Base-by-base conservation (phyloP, 108 stramenopile genomes). In the Stephanodiscus minutulus region DNA sequence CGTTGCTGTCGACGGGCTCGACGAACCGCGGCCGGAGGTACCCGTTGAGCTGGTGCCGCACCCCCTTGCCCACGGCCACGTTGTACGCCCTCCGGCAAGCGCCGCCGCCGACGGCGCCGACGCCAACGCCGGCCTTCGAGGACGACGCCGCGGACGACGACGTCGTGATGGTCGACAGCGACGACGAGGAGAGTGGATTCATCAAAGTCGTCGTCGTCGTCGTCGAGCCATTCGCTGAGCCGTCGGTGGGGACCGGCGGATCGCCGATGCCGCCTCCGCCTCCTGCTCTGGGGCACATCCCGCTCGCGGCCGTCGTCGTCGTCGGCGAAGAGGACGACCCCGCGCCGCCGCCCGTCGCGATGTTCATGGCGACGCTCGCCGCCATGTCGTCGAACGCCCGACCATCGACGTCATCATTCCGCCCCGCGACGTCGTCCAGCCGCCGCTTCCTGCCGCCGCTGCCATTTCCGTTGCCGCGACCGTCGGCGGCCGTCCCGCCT, bases 1-100 rank as follows among this genome's bases (percentile, higher is more conserved):
- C n/a, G n/a, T n/a, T n/a, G n/a, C n/a, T n/a, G n/a, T n/a, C n/a
- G 20, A 36, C 48, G 27, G 69, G 61, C 4, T n/a, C n/a, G 21
- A 17, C 31, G 28, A 17, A 7, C 37, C 49, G 41, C n/a, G 52
- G 35, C 11, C 66, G 63, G 1, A 79, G 55, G 41, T 60, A 84
- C 0, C 76, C 76, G 55, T 81, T 81, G 41, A 77, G 39, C 37
- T 73, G 81, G 66, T 78, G 81, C 7, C 72, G 55, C 12, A 74
- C 69, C 12, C 81, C 77, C 48, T 70, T 74, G 10, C 83, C 76
- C 18, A 65, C 22, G 20, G 76, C 73, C 17, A 79, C 63, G 21
- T 62, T 77, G 31, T 70, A 77, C 36, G 44, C 33, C 25, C 33
- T 61, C 11, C 37, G 31, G 46, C 53, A 48, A 43, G 5, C 49